Evolutionary conservation across 2,329 filamentous ascomycete genomes (phyloP).

Genomic region (Zasmidium citrigriseum): DNA sequence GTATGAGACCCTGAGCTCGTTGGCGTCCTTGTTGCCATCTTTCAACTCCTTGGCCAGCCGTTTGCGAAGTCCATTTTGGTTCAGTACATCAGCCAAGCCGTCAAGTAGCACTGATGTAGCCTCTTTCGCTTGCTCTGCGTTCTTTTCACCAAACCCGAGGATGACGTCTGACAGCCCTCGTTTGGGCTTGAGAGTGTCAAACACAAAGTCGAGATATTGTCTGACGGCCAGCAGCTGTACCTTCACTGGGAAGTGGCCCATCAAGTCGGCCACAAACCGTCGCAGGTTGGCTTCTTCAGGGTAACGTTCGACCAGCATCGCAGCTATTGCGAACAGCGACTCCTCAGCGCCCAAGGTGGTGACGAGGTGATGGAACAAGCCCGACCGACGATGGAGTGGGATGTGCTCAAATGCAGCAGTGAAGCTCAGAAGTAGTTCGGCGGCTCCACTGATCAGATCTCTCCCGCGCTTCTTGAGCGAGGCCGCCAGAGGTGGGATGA

Average conservation of each 20-base stretch:
- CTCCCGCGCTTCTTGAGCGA: slow-evolving; percentile 78
- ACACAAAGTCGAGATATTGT: slow-evolving; percentile 73
- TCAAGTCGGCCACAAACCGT: slow-evolving; percentile 73
- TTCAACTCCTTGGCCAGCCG: slow-evolving; percentile 29
- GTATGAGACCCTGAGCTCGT: slow-evolving; percentile 29
- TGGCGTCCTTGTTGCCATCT: slow-evolving; percentile 20
- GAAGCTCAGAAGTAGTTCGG: slow-evolving; percentile 91
- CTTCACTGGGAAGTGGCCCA: slow-evolving; percentile 70
- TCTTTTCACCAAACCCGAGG: slow-evolving; percentile 61
- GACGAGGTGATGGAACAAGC: slow-evolving; percentile 81
- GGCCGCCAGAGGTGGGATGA: slow-evolving; percentile 86
- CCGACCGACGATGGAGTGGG: slow-evolving; percentile 78
- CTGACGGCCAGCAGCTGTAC: slow-evolving; percentile 73
- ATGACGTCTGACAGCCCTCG: slow-evolving; percentile 72
- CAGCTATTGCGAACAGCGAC: slow-evolving; percentile 82
- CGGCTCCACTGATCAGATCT: slow-evolving; percentile 76
- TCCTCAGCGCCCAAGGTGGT: slow-evolving; percentile 83
- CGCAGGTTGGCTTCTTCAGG: slow-evolving; percentile 72
- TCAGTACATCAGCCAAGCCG: slow-evolving; percentile 40
- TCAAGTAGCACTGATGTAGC: slow-evolving; percentile 40
- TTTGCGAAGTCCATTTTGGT: slow-evolving; percentile 24
- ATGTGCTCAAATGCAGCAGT: slow-evolving; percentile 96
- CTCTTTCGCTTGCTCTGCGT: slow-evolving; percentile 33
- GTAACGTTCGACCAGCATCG: slow-evolving; percentile 90
- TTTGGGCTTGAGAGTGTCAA: slow-evolving; percentile 74